Percentiles rank a stretch among this genome's conserved stretches.
Conservation (phyloP, 2,329 filamentous ascomycete species). For the Hypoxylon sp. region DNA sequence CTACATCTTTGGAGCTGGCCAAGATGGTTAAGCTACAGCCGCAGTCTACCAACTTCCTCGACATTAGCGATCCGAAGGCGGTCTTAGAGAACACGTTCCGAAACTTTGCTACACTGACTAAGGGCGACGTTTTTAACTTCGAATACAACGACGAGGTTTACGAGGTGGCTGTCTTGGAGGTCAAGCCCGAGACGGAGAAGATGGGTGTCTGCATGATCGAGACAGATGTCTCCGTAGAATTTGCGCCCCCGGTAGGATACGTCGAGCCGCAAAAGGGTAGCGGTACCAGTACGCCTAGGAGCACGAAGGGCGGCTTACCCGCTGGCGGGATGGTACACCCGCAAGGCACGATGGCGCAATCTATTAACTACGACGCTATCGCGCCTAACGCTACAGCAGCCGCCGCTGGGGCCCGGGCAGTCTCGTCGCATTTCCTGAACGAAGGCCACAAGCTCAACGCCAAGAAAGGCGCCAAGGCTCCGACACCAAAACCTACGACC, state of each 20-base stretch:
- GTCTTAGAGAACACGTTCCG: constrained; percentile 97
- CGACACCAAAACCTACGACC: constrained; percentile 78
- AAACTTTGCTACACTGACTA: constrained; percentile 93
- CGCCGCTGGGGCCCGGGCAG: constrained; percentile 59
- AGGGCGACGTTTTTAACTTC: constrained; percentile 95
- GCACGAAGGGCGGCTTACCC: constrained; percentile 71
- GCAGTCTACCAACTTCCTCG: constrained; percentile 91
- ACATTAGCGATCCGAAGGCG: constrained; percentile 96
- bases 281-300: constrained; percentile 88
- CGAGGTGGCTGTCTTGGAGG: constrained; percentile 91
- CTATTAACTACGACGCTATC: constrained; percentile 96
- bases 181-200: constrained; percentile 85
- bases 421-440: constrained; percentile 79
- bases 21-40: constrained; percentile 96
- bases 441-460: constrained; percentile 84
- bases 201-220: constrained; percentile 95
- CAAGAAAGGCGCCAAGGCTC: constrained; percentile 83
- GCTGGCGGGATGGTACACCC: constrained; percentile 80
- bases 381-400: constrained; percentile 79
- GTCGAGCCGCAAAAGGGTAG: constrained; percentile 83
- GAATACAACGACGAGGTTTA: constrained; percentile 95
- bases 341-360: constrained; percentile 94
- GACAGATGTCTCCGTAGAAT: constrained; percentile 96
- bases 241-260: constrained; percentile 93
- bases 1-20: constrained; percentile 89